Percentiles rank a stretch among this genome's conserved stretches.
Evolutionary conservation across 768 basidiomycete genomes (phyloP).

Genomic region (Trametes punicea): DNA sequence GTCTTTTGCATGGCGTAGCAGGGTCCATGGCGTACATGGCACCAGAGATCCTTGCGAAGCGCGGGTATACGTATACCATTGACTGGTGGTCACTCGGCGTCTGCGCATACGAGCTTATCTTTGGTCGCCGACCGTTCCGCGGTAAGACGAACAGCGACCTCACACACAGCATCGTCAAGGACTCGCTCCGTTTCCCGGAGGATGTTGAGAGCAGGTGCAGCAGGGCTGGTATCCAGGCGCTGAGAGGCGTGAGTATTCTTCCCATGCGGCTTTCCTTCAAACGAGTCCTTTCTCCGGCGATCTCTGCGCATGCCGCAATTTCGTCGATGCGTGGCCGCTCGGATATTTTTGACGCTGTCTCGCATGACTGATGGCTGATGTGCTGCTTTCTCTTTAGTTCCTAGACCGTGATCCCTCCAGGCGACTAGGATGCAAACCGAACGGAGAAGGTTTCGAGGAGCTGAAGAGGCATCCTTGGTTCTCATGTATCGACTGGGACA

Average conservation of each 20-base stretch:
- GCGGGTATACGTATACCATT: slow-evolving; percentile 91
- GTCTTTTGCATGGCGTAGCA: slow-evolving; percentile 84
- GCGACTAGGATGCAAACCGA: slow-evolving; percentile 78
- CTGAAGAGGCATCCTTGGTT: slow-evolving; percentile 87
- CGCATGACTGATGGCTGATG: slow-evolving; percentile 15
- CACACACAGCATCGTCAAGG: slow-evolving; percentile 89
- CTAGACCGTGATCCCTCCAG: slow-evolving; percentile 81
- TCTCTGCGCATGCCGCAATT: background rate
- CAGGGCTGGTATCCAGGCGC: slow-evolving; percentile 69
- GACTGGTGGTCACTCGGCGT: slow-evolving; percentile 99
- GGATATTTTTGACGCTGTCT: background rate
- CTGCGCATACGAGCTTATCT: slow-evolving; percentile 88
- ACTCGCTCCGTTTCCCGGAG: slow-evolving; percentile 86
- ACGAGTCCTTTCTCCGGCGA: background rate
- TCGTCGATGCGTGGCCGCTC: background rate
- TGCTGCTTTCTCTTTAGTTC: slow-evolving; percentile 52
- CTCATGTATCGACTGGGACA: slow-evolving; percentile 82
- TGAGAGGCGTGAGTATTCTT: slow-evolving; percentile 65
- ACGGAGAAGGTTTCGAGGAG: slow-evolving; percentile 78
- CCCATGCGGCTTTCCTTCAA: background rate
- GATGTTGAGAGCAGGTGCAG: slow-evolving; percentile 80
- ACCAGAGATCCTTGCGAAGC: slow-evolving; percentile 85
- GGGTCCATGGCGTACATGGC: slow-evolving; percentile 99
- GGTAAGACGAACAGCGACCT: slow-evolving; percentile 92
- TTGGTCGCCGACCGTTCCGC: slow-evolving; percentile 88